Percentiles rank a stretch among this genome's conserved stretches.
These are phyloP conservation scores for Glycine tomentella DNA, from an alignment of 306 rosid species.

Conservation along the genomic window DNA sequence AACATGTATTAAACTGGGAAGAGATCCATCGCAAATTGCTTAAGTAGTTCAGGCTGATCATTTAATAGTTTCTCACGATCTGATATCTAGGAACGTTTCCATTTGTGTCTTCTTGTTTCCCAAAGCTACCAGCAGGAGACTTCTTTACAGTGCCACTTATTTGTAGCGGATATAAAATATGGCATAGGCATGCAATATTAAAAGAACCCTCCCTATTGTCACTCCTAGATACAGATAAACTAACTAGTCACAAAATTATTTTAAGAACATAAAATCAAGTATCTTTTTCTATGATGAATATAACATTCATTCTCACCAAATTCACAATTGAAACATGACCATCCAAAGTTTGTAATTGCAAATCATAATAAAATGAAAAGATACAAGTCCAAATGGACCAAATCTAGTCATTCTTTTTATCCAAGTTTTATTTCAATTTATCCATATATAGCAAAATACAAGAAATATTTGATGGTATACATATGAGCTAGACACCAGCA, in stretches of 20 bases:
- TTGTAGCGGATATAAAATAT: slow-evolving; percentile 5
- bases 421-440: slow-evolving; percentile 17
- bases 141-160: slow-evolving; percentile 15
- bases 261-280: neutral
- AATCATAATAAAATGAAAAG: neutral
- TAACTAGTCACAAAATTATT: no score
- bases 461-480: neutral
- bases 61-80: no score
- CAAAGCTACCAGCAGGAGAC: no score
- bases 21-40: no score
- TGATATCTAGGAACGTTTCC: no score
- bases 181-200: neutral
- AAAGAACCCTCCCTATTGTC: slow-evolving; percentile 1
- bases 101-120: no score
- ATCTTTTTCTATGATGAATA: slow-evolving; percentile 6
- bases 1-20: no score
- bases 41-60: no score
- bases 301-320: slow-evolving; percentile 22
- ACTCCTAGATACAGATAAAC: neutral
- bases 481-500: slow-evolving; percentile 12
- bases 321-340: slow-evolving; percentile 24
- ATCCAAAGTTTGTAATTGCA: slow-evolving; percentile 3
- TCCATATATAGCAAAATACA: slow-evolving; percentile 12
- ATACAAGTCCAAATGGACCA: neutral
- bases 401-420: slow-evolving; percentile 14